A percentile compares a stretch with the other conserved stretches of the same genome.
These are phyloP conservation scores for Camellia sinensis DNA, from an alignment of 148 eudicot genomes.

Conservation along the genomic window DNA sequence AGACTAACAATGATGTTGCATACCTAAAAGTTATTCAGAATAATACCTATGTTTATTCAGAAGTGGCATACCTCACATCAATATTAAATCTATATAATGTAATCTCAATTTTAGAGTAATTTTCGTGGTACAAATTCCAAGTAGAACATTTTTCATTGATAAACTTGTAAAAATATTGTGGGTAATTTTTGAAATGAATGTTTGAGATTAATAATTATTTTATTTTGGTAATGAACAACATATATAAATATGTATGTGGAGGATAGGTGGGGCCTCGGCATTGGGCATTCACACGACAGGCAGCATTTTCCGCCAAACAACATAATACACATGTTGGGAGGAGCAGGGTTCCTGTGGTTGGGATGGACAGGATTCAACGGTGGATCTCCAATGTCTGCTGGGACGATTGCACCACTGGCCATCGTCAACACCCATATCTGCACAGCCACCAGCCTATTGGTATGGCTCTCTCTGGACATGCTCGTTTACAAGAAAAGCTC, in stretches of 20 bases:
- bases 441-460: constrained; percentile 44
- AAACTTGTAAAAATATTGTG: no score
- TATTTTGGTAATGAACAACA: no score
- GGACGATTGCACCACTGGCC: constrained; percentile 34
- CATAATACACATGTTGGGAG: constrained; percentile 44
- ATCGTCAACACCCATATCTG: constrained; percentile 43
- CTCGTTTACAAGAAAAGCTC: constrained; percentile 38
- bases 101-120: no score
- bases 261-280: constrained; percentile 44
- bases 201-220: no score
- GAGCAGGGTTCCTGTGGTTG: constrained; percentile 48
- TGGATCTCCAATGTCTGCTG: constrained; percentile 34
- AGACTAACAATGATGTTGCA: no score
- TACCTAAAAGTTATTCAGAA: no score
- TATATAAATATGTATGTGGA: neutral
- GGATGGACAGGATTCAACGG: constrained; percentile 54
- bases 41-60: no score
- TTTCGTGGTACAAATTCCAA: no score
- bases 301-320: constrained; percentile 48
- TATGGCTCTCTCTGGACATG: constrained; percentile 47
- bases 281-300: constrained; percentile 35
- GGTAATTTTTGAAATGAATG: no score
- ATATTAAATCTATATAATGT: no score
- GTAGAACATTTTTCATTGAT: no score
- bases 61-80: no score